Evolutionary conservation across 192 early-diverging fungal genomes (phyloP).

Genomic region (Coemansia sp.): DNA sequence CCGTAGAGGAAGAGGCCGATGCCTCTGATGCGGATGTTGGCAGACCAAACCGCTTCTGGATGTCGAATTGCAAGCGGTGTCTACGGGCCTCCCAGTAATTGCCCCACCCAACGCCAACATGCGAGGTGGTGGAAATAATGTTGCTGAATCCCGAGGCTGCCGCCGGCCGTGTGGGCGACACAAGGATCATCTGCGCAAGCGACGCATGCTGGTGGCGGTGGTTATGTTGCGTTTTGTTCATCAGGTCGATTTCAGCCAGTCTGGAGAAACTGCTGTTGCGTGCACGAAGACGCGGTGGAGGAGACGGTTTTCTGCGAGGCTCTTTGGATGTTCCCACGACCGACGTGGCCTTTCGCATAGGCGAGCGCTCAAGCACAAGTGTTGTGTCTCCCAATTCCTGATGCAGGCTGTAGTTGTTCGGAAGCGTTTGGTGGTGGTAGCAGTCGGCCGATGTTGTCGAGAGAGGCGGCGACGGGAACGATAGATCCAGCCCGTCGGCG

Average conservation of each 20-base stretch:
- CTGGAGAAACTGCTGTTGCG: constrained; percentile 42
- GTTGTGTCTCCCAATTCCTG: not conserved
- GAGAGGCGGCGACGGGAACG: constrained; percentile 24
- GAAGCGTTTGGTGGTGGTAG: no score
- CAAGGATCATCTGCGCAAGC: constrained; percentile 1
- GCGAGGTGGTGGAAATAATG: constrained; percentile 34
- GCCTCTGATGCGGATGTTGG: constrained; percentile 1
- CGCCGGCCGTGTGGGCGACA: constrained; percentile 15
- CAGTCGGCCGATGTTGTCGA: constrained; percentile 5
- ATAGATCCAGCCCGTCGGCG: not conserved
- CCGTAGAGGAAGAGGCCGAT: not conserved
- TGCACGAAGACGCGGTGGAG: constrained; percentile 13
- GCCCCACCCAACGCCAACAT: constrained; percentile 51
- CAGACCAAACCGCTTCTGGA: constrained; percentile 31
- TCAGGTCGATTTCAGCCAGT: not conserved
- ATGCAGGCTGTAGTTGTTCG: not conserved
- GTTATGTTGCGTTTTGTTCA: not conserved
- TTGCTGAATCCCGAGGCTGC: constrained; percentile 9
- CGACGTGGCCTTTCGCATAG: constrained; percentile 37
- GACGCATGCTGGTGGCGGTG: not conserved
- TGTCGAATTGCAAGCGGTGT: constrained; percentile 34
- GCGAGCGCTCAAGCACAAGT: not conserved
- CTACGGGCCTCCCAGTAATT: constrained; percentile 50
- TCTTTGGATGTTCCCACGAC: constrained; percentile 26
- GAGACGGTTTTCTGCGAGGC: not conserved